These are phyloP conservation scores for Fagopyrum homotropicum DNA, from an alignment of 148 eudicot genomes.

Conservation along the genomic window DNA sequence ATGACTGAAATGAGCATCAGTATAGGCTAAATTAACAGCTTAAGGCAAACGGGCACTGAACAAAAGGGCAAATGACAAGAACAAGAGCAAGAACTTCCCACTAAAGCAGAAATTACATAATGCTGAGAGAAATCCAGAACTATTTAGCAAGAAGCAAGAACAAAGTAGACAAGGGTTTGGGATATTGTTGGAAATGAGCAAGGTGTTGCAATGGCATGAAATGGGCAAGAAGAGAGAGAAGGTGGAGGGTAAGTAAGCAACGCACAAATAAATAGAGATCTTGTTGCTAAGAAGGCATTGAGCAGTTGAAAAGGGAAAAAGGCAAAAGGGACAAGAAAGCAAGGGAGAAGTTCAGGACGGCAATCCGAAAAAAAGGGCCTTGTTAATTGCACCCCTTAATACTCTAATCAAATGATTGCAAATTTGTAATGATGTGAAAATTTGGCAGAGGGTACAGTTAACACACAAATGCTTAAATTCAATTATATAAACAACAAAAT, in stretches of 20 bases:
- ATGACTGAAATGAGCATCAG: conserved; percentile 20
- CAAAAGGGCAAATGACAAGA: background rate
- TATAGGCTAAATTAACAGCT: conserved; percentile 19
- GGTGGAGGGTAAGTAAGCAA: conserved; percentile 7
- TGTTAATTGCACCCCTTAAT: too few species aligned
- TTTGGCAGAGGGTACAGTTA: too few species aligned
- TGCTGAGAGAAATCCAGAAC: background rate
- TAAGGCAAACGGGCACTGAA: conserved; percentile 29
- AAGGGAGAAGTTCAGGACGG: conserved; percentile 4
- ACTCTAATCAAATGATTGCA: too few species aligned
- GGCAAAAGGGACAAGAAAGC: conserved; percentile 7
- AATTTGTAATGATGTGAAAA: too few species aligned
- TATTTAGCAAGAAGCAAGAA: background rate
- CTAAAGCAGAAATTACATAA: conserved; percentile 23
- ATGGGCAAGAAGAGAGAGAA: background rate
- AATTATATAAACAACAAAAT: too few species aligned
- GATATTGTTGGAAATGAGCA: background rate
- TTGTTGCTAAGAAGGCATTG: background rate
- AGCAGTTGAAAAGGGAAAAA: conserved; percentile 11
- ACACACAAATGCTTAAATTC: too few species aligned
- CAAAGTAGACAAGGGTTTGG: conserved; percentile 4
- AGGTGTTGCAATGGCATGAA: background rate
- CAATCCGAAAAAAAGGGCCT: background rate
- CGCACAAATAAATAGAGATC: background rate
- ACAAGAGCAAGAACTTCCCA: conserved; percentile 1